Percentiles rank a stretch among this genome's conserved stretches.
phyloP scores from a whole-genome alignment of 495 filamentous ascomycete genomes.

The Penicillium alfredii region DNA sequence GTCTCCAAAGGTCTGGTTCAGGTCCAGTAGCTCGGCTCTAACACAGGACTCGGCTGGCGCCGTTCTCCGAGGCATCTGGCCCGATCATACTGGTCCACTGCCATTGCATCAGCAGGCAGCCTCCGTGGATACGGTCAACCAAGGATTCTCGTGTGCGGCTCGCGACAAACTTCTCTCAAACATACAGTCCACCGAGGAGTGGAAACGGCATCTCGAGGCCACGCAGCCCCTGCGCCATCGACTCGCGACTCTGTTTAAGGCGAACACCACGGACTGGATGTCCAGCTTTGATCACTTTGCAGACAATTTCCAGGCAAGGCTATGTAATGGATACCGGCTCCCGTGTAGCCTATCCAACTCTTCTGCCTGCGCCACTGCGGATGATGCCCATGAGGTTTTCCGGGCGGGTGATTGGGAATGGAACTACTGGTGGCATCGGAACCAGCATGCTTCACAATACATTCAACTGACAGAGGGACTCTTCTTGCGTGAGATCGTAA shows the following conservation, averaged over 20 bases:
- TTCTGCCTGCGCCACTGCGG: constrained; percentile 17
- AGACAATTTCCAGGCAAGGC: constrained; percentile 30
- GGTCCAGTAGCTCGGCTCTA: constrained; percentile 23
- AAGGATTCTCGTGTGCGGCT: constrained; percentile 25
- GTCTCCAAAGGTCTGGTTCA: constrained; percentile 19
- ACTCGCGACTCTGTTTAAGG: constrained; percentile 22
- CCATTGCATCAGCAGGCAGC: constrained; percentile 28
- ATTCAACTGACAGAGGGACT: constrained; percentile 27
- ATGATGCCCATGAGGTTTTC: constrained; percentile 26
- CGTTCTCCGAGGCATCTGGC: constrained; percentile 30
- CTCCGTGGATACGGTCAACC: constrained; percentile 24
- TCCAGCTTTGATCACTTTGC: constrained; percentile 29
- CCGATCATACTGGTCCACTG: constrained; percentile 17
- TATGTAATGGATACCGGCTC: constrained; percentile 30
- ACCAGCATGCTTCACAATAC: constrained; percentile 21
- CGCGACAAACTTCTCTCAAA: constrained; percentile 10
- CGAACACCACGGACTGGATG: constrained; percentile 20
- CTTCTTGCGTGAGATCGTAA: constrained; percentile 26
- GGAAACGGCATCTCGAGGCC: constrained; percentile 25
- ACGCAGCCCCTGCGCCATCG: constrained; percentile 17
- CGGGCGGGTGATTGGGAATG: constrained; percentile 35
- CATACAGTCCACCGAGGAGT: constrained; percentile 21
- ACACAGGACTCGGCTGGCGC: constrained; percentile 28
- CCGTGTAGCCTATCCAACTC: constrained; percentile 20
- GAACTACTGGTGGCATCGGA: constrained; percentile 33